Evolutionary conservation across 352 stramenopile species (phyloP).

Genomic region (Globisporangium lucens): DNA sequence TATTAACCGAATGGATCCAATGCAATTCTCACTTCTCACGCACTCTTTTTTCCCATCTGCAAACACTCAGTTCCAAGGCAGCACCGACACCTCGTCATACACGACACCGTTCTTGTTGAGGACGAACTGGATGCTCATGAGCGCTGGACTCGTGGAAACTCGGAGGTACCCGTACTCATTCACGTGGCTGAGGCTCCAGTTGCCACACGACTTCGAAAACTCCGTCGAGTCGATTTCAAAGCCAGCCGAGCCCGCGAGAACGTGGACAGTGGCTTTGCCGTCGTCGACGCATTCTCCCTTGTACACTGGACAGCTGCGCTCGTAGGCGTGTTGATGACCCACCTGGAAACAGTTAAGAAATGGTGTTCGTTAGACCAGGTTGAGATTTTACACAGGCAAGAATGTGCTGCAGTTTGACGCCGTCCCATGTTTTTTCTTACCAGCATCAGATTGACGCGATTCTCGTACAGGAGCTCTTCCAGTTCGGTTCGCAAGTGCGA

Average conservation of each 20-base stretch:
- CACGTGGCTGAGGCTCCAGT: constrained; percentile 62
- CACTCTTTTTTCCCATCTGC: neutral
- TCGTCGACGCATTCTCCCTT: constrained; percentile 54
- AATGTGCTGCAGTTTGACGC: neutral
- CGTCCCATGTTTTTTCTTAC: constrained; percentile 20
- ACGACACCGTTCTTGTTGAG: constrained; percentile 67
- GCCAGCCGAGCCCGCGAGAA: constrained; percentile 76
- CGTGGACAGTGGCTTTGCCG: constrained; percentile 61
- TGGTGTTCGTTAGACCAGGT: neutral
- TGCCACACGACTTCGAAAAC: constrained; percentile 58
- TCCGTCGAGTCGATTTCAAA: constrained; percentile 42
- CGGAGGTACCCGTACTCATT: constrained; percentile 73
- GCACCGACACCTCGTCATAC: constrained; percentile 51
- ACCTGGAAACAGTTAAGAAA: constrained; percentile 26
- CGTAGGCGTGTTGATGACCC: constrained; percentile 90
- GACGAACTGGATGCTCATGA: constrained; percentile 62
- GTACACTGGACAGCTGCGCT: constrained; percentile 82
- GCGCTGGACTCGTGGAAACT: constrained; percentile 30
- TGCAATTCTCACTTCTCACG: neutral
- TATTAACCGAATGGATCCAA: neutral
- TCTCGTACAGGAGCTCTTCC: constrained; percentile 81
- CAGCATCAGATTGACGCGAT: constrained; percentile 90
- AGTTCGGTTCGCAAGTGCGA: constrained; percentile 83
- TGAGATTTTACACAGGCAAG: neutral
- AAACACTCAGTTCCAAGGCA: constrained; percentile 22